Evolutionary conservation across 1,139 yeast genomes (phyloP), one percentile per base, ranked within the genome.

Genomic region (Geotrichum bryndzae): DNA sequence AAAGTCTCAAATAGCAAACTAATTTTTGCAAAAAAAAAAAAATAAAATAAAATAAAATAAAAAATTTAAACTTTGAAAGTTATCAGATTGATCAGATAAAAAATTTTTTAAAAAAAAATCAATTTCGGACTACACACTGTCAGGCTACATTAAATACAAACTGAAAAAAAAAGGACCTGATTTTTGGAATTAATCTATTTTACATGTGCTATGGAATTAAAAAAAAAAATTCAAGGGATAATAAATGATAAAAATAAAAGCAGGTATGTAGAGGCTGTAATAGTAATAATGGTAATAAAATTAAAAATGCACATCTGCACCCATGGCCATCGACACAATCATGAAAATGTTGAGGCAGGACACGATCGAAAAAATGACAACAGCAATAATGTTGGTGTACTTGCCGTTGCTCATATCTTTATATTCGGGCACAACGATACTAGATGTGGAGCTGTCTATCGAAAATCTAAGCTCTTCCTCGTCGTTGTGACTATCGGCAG

Each of bases 281-380:
- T 54, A 25, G 13, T 41, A 54, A 35, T 48, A 23, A 27, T 25
- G 38, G 23, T 51, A 27, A 27, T 10, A 11, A 33, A 2, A 13
- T 69, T 67, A 82, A 58, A 82, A 77, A 65, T 80, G 82, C 54
- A 88, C 85, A 68, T 87, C 90, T 50, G 86, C 87, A 2, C 95
- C 96, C 65, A 82, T 75, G 3, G 86, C 78, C 77, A 85, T 88
- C 52, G 91, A 74, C 22, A 80, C 69, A 56, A 92, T 80, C 73
- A 92, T 77, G 72, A 88, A 91, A 62, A 87, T 73, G 72, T 92
- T 92, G 69, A 92, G 81, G 50, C 82, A 82, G 0, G 91, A 80
- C 33, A 92, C 90, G 10, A 84, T 79, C 4, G 81, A 73, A 91
- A 97, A 90, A 3, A 95, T 86, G 7, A 78, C 60, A 18, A 85